phyloP scores from a whole-genome alignment of 495 filamentous ascomycete species.

The Tetracladium marchalianum region DNA sequence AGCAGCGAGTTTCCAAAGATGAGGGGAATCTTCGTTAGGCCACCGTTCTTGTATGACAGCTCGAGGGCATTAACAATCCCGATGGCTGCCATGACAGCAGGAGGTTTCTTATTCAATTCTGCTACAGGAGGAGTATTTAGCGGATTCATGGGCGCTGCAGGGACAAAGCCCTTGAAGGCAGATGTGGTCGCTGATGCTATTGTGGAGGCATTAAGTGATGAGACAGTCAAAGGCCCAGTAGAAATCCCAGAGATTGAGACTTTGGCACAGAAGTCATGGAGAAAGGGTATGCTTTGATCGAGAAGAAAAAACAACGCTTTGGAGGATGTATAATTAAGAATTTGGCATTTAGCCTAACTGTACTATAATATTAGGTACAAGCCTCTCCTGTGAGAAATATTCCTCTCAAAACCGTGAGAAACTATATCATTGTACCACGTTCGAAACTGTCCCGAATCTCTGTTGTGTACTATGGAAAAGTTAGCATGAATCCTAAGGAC shows the following conservation, averaged over 20 bases:
- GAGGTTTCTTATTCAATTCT: slow-evolving; percentile 61
- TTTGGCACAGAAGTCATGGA: slow-evolving; percentile 67
- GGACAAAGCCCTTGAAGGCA: slow-evolving; percentile 74
- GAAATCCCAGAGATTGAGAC: slow-evolving; percentile 61
- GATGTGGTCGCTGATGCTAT: slow-evolving; percentile 79
- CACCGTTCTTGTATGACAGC: slow-evolving; percentile 83
- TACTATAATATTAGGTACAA: slow-evolving; percentile 12
- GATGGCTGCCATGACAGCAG: slow-evolving; percentile 61
- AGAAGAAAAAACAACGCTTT: not conserved
- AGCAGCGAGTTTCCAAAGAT: slow-evolving; percentile 58
- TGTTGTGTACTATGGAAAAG: slow-evolving; percentile 65
- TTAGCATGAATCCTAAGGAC: slow-evolving; percentile 21
- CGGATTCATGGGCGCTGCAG: slow-evolving; percentile 68
- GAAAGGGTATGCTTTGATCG: slow-evolving; percentile 62
- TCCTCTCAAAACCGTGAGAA: not conserved
- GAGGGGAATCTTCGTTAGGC: slow-evolving; percentile 71
- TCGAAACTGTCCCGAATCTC: slow-evolving; percentile 98
- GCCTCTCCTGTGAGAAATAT: slow-evolving; percentile 1
- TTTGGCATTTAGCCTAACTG: slow-evolving; percentile 13
- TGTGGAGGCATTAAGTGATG: slow-evolving; percentile 67
- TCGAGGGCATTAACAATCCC: slow-evolving; percentile 74
- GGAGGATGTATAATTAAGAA: slow-evolving; percentile 10
- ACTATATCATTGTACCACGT: slow-evolving; percentile 80
- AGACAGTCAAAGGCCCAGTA: slow-evolving; percentile 56
- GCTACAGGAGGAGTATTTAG: slow-evolving; percentile 62